Evolutionary conservation across 768 basidiomycete genomes (phyloP).

Genomic region (Clitopilus hobsonii): DNA sequence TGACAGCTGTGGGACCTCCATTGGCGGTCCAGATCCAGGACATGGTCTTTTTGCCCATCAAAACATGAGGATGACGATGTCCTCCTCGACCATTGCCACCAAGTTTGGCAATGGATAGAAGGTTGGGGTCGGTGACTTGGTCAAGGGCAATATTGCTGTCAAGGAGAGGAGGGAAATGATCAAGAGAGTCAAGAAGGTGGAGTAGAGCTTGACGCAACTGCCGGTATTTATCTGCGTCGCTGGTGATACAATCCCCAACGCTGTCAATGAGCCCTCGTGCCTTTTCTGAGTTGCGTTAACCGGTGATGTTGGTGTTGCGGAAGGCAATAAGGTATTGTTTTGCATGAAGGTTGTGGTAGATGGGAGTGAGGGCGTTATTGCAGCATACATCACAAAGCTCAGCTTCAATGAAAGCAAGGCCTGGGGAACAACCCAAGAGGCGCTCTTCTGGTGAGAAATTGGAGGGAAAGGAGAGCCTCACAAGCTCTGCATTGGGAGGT

Average conservation of each 20-base stretch:
- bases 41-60: not conserved
- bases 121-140: not conserved
- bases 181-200: not conserved
- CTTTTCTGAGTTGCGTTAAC: not conserved
- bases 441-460: not conserved
- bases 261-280: not conserved
- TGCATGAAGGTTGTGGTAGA: not conserved
- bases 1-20: not conserved
- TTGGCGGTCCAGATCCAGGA: not conserved
- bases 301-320: not conserved
- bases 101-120: not conserved
- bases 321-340: not conserved
- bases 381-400: not conserved
- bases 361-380: not conserved
- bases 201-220: not conserved
- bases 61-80: not conserved
- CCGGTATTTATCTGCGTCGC: not conserved
- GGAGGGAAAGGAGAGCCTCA: conserved; percentile 6
- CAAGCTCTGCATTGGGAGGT: not conserved
- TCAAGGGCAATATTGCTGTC: not conserved
- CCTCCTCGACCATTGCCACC: not conserved
- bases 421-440: not conserved
- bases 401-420: not conserved
- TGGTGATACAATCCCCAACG: not conserved
- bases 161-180: not conserved